Evolutionary conservation across 345 rosid species (phyloP).

Genomic region (Corchorus olitorius): DNA sequence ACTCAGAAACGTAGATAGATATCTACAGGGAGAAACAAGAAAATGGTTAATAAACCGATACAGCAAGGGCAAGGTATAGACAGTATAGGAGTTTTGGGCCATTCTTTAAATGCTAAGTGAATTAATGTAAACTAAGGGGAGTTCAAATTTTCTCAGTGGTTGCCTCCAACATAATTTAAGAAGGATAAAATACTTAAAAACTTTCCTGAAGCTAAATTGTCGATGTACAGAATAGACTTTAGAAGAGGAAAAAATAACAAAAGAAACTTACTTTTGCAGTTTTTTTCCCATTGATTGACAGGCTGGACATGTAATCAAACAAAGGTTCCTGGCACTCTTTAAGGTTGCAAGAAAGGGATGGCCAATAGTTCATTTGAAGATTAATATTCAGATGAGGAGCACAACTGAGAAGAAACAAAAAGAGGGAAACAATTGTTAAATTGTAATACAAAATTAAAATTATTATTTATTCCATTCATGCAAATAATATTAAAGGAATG

Average conservation of each 20-base stretch:
- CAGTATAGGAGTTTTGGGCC: not conserved
- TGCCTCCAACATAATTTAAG: not conserved
- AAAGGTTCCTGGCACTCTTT: constrained; percentile 85
- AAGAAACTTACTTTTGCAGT: constrained; percentile 71
- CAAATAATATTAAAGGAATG: not conserved
- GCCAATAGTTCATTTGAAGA: constrained; percentile 99
- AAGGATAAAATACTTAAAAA: not conserved
- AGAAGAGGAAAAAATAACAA: not conserved
- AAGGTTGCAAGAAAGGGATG: constrained; percentile 83
- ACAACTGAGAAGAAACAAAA: constrained; percentile 44
- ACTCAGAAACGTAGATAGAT: not conserved
- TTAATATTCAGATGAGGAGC: constrained; percentile 95
- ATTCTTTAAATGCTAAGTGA: not conserved
- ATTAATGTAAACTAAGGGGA: not conserved
- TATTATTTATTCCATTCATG: not conserved
- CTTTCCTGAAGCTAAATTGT: not conserved
- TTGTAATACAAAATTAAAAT: not conserved
- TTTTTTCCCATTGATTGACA: constrained; percentile 77
- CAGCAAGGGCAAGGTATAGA: not conserved
- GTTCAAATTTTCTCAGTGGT: not conserved
- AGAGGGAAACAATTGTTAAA: not conserved
- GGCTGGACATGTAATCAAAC: constrained; percentile 69
- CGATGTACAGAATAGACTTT: not conserved
- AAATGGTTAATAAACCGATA: not conserved
- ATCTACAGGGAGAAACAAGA: not conserved